Evolutionary conservation across 2,329 filamentous ascomycete genomes (phyloP), one percentile per base, ranked within the genome.

Genomic region (Mollisia scopiformis): DNA sequence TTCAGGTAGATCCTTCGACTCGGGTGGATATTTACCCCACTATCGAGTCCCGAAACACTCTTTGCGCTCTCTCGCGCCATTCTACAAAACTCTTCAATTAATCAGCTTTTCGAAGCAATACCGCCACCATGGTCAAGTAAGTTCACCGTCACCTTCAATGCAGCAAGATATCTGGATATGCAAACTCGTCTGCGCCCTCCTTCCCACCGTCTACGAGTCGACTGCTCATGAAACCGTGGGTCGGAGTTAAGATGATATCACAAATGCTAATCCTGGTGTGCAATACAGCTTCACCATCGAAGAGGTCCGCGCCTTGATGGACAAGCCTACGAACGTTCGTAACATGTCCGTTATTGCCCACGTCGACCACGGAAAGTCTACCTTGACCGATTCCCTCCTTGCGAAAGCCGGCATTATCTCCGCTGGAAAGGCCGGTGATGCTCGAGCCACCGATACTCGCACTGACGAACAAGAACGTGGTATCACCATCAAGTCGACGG

Each of bases 261-360:
- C 25, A 47, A 30, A 58, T 74, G 75, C 84, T 89, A 79, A 90
- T 79, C 73, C 57, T 69, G 74, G 71, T 69, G 63, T 68, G 71
- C 66, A 68, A 67, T 72, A 78, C 77, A 97, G 93, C 89, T 98
- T 98, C 89, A 98, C 95, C 77, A 89, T 97, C 83, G 94, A 98
- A 80, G 93, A 92, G 88, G 91, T 93, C 80, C 88, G 89, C 80
- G 72, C 66, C 75, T 81, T 91, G 78, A 91, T 91, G 90, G 89
- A 92, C 87, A 88, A 89, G 82, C 88, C 90, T 73, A 84, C 79
- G 77, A 89, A 89, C 80, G 86, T 89, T 79, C 84, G 86, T 82
- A 98, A 98, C 89, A 98, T 97, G 94, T 97, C 93, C 84, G 95
- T 99, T 81, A 98, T 98, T 92, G 95, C 95, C 81, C 95, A 99